Conservation (phyloP, 352 stramenopile genomes). For the Globisporangium cederbergense region DNA sequence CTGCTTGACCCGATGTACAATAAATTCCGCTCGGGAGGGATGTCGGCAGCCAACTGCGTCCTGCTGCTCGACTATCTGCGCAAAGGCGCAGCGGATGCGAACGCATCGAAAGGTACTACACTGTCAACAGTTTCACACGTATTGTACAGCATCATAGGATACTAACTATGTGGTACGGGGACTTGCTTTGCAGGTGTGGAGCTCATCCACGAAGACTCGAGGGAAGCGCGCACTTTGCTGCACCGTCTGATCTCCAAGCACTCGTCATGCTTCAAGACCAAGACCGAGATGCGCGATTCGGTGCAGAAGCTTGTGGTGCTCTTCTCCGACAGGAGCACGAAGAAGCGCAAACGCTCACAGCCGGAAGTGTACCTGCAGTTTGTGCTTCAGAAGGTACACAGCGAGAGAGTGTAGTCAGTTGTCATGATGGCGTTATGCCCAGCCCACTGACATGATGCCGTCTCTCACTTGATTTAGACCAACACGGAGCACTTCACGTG, state of each 20-base stretch:
- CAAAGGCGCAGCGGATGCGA: conserved; percentile 35
- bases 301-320: conserved; percentile 48
- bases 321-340: conserved; percentile 56
- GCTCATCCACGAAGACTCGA: conserved; percentile 56
- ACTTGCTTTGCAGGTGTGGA: conserved; percentile 33
- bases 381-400: conserved; percentile 60
- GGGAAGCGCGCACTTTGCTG: conserved; percentile 51
- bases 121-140: background rate
- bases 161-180: background rate
- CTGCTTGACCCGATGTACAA: conserved; percentile 64
- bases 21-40: conserved; percentile 54
- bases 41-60: conserved; percentile 45
- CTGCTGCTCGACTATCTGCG: conserved; percentile 55
- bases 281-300: conserved; percentile 46
- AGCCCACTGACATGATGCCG: background rate
- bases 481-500: conserved; percentile 74
- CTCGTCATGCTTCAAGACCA: conserved; percentile 59
- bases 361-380: conserved; percentile 55
- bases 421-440: background rate
- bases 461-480: conserved; percentile 22
- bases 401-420: background rate
- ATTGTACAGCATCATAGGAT: background rate
- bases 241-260: conserved; percentile 63
- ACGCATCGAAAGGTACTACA: conserved; percentile 26
- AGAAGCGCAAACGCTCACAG: conserved; percentile 70